Evolutionary conservation across 2,329 filamentous ascomycete genomes (phyloP), one percentile per base, ranked within the genome.

Genomic region (Raffaelea ambrosiae): DNA sequence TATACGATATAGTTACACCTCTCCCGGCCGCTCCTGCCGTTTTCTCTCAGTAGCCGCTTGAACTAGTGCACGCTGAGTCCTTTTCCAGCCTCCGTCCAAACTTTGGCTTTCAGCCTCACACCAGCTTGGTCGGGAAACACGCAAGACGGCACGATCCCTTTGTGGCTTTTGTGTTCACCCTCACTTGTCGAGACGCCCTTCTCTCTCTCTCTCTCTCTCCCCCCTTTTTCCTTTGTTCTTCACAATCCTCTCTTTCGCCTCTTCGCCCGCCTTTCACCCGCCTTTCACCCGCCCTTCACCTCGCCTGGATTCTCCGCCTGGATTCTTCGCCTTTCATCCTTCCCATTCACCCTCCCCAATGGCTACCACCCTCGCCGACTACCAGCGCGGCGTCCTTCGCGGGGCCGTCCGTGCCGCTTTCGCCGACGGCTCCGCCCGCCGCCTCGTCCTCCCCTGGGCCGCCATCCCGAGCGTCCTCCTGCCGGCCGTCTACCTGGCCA

Each of bases 401-500:
- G 44, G 18, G 19, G 43, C 29, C 8, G 52, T 54, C 38, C 46
- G 43, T 5, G 44, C 48, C 2, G 51, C 50, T 8, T 26, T 53
- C 3, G 49, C 46, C 29, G 36, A 19, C 4, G 54, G 51, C 41
- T 22, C 43, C 8, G 44, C 46, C 2, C 51, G 61, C 39, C 77
- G 75, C 2, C 64, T 81, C 18, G 56, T 82, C 18, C 36, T 82
- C 8, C 78, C 77, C 0, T 72, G 75, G 49, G 64, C 68, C 48
- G 49, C 80, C 7, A 50, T 77, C 20, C 71, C 69, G 3, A 57
- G 68, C 23, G 64, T 74, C 40, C 43, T 78, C 39, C 47, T 83
- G 3, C 74, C 76, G 0, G 59, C 71, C 1, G 52, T 77, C 3
- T 84, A 79, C 60, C 68, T 83, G 14, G 63, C 71, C 43, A 66